Base-by-base conservation (phyloP, 2,329 filamentous ascomycete species). In the Sclerotinia minor region DNA sequence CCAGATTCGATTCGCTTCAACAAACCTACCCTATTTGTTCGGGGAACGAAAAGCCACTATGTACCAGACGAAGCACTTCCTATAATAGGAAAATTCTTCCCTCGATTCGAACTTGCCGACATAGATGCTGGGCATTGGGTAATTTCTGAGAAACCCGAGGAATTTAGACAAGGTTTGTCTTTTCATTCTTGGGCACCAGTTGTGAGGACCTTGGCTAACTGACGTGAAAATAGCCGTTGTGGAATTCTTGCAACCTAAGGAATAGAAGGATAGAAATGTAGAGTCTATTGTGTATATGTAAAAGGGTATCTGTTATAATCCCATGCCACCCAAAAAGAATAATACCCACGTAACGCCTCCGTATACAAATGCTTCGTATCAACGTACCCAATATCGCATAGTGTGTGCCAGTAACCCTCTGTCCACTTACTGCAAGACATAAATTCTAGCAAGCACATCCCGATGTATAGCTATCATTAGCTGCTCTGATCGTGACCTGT, bases 61-160 rank as follows among this genome's bases (percentile, higher is more conserved):
- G 87, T 96, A 3, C 86, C 91, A 6, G 91, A 96, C 77, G 92
- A 96, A 79, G 85, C 87, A 64, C 79, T 96, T 59, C 91, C 92
- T n/a, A 80, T 90, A 24, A 89, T 95, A 73, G 91, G 92, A 3
- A 84, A 87, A 71, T 95, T 96, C 79, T 96, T 96, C 76, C 92
- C 92, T 15, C 82, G 83, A 32, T 96, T 95, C 75, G 81, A 86
- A 76, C 75, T 95, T 41, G 86, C 83, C 60, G 90, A 94, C 79
- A 81, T 96, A 44, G 89, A 95, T 49, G 85, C 89, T 11, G 92
- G 92, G 0, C 92, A 96, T 78, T 96, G 92, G 92, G 81, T 96
- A 6, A 93, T 94, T 70, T 92, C 91, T n/a, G 92, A 96, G 81
- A 89, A 92, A 73, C 92, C 92, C 0, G 87, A 92, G 75, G 88